These are phyloP conservation scores for Marasmius sp. DNA, from an alignment of 1,284 basidiomycete species.

Conservation along the genomic window DNA sequence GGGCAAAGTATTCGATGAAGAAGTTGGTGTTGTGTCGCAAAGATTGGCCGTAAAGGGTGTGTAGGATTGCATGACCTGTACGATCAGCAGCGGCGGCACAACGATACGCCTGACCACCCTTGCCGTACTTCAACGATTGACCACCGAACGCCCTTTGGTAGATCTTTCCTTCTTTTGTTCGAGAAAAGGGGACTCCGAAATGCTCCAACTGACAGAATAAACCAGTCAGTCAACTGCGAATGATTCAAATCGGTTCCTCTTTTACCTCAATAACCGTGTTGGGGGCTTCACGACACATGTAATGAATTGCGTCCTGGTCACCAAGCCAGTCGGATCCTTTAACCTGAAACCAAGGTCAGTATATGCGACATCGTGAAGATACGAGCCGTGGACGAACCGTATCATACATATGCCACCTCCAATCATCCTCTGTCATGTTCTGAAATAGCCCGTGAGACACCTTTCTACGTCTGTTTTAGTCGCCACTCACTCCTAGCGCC, in stretches of 20 bases:
- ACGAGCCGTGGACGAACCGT: constrained; percentile 59
- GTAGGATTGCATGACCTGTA: constrained; percentile 97
- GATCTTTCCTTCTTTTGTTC: constrained; percentile 99
- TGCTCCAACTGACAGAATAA: constrained; percentile 80
- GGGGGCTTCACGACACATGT: constrained; percentile 98
- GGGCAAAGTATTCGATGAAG: constrained; percentile 99
- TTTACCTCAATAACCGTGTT: constrained; percentile 88
- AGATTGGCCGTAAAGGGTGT: constrained; percentile 99
- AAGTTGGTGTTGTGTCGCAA: constrained; percentile 99
- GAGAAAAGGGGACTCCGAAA: constrained; percentile 98
- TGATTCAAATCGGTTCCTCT: neutral
- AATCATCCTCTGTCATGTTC: constrained; percentile 99
- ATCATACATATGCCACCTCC: constrained; percentile 99
- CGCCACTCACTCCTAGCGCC: constrained; percentile 82
- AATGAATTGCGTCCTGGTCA: constrained; percentile 99
- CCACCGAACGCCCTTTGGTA: constrained; percentile 99
- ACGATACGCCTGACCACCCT: constrained; percentile 99
- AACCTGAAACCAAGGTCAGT: constrained; percentile 49
- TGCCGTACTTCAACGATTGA: constrained; percentile 95
- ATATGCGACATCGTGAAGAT: constrained; percentile 3
- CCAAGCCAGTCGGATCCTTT: constrained; percentile 99
- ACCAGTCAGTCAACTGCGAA: constrained; percentile 13
- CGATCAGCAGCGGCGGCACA: constrained; percentile 99
- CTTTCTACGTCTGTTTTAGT: neutral
- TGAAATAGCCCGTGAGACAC: constrained; percentile 29